phyloP scores from a whole-genome alignment of 225 moss, liverwort and hornwort genomes.

The Marchantia polymorpha region DNA sequence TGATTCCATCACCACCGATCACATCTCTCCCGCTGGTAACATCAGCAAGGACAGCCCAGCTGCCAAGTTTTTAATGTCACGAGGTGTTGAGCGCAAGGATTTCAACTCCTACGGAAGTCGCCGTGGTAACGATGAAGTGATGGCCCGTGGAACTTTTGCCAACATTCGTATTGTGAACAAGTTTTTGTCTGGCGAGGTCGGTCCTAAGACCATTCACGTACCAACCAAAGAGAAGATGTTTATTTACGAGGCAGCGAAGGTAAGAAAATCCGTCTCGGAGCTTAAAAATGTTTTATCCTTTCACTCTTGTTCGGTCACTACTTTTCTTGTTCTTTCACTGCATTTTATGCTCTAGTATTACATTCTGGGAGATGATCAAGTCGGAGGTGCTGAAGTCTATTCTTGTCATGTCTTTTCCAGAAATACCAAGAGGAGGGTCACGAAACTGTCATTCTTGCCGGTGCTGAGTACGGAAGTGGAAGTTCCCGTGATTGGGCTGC shows the following conservation, averaged over 20 bases:
- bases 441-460: constrained; percentile 75
- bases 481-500: constrained; percentile 99
- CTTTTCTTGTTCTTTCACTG: background rate
- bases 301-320: no score
- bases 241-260: constrained; percentile 79
- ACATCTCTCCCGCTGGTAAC: constrained; percentile 96
- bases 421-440: constrained; percentile 77
- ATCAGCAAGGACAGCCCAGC: constrained; percentile 92
- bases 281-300: no score
- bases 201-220: constrained; percentile 79
- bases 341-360: background rate
- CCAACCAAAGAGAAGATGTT: constrained; percentile 77
- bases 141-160: constrained; percentile 94
- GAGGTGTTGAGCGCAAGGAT: constrained; percentile 72
- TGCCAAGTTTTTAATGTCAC: constrained; percentile 63
- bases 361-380: background rate
- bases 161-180: constrained; percentile 98
- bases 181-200: constrained; percentile 81
- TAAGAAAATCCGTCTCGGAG: constrained; percentile 8
- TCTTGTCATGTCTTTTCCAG: constrained; percentile 37
- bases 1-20: constrained; percentile 96
- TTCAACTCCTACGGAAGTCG: constrained; percentile 98
- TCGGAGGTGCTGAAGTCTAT: background rate
- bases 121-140: constrained; percentile 85
- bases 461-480: constrained; percentile 96